These are phyloP conservation scores for Trametes cinnabarina DNA, from an alignment of 768 basidiomycete genomes.

Conservation along the genomic window DNA sequence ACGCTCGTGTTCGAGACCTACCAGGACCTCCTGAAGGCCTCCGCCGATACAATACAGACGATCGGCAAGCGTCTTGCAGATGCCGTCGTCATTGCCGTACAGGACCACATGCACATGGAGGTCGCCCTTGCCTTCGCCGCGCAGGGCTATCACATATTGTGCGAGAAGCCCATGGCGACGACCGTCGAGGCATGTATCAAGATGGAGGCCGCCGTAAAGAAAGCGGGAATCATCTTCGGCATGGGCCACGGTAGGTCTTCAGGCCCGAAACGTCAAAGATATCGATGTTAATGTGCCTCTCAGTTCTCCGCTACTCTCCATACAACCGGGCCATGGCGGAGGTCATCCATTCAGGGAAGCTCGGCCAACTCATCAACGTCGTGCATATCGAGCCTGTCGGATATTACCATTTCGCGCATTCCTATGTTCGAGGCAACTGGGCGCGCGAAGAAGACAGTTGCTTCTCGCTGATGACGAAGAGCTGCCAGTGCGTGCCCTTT, in stretches of 20 bases:
- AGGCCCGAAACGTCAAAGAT: neutral
- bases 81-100: constrained; percentile 77
- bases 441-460: constrained; percentile 61
- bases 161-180: constrained; percentile 93
- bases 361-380: constrained; percentile 79
- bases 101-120: constrained; percentile 76
- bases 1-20: constrained; percentile 70
- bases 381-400: constrained; percentile 87
- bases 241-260: constrained; percentile 73
- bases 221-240: constrained; percentile 74
- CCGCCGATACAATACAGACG: constrained; percentile 60
- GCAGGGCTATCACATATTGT: constrained; percentile 86
- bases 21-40: constrained; percentile 67
- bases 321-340: constrained; percentile 71
- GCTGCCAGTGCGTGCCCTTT: constrained; percentile 68
- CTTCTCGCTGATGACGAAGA: constrained; percentile 86
- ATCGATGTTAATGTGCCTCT: constrained; percentile 2
- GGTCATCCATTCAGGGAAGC: constrained; percentile 62
- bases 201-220: constrained; percentile 71
- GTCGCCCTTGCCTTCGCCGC: constrained; percentile 71
- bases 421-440: constrained; percentile 87
- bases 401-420: constrained; percentile 87
- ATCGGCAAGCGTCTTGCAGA: constrained; percentile 75
- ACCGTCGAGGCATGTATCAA: constrained; percentile 65
- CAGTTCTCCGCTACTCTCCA: constrained; percentile 86